phyloP scores from a whole-genome alignment of 495 filamentous ascomycete species.

The Peziza echinospora region DNA sequence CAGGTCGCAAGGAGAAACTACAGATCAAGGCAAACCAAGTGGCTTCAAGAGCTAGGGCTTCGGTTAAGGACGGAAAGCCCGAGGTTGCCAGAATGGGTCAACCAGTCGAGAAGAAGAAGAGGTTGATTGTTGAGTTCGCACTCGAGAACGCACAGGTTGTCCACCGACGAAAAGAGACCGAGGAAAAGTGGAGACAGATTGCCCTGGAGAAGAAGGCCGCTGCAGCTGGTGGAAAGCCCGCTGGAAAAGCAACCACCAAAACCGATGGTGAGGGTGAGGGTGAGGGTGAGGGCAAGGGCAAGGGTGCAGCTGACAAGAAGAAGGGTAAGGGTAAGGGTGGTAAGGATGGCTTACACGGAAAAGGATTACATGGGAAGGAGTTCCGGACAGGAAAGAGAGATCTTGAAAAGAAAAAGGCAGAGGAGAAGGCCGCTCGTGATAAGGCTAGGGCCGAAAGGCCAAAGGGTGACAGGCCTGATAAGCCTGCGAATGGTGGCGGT shows the following conservation, averaged over 20 bases:
- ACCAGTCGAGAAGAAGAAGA: conserved; percentile 38
- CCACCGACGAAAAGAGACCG: conserved; percentile 41
- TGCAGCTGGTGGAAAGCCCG: conserved; percentile 1
- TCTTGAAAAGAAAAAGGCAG: no score
- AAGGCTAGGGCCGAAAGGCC: no score
- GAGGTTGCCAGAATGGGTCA: not conserved
- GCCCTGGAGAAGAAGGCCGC: conserved; percentile 12
- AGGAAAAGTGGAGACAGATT: conserved; percentile 18
- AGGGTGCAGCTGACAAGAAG: conserved; percentile 10
- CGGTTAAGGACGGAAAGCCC: conserved; percentile 9
- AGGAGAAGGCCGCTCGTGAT: no score
- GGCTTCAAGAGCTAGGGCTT: not conserved
- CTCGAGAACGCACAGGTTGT: conserved; percentile 97
- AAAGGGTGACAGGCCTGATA: no score
- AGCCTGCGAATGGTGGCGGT: no score
- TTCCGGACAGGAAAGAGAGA: not conserved
- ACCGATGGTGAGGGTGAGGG: conserved; percentile 3
- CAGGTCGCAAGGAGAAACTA: conserved; percentile 11
- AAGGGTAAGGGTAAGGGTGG: conserved; percentile 4
- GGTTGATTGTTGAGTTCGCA: conserved; percentile 88
- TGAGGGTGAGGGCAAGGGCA: conserved; percentile 4
- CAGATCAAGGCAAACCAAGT: conserved; percentile 3
- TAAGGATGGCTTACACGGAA: no score
- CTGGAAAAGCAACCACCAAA: conserved; percentile 6
- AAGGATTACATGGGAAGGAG: not conserved